Evolutionary conservation across 768 basidiomycete species (phyloP), one percentile per base, ranked within the genome.

Genomic region (Inosperma sp.): DNA sequence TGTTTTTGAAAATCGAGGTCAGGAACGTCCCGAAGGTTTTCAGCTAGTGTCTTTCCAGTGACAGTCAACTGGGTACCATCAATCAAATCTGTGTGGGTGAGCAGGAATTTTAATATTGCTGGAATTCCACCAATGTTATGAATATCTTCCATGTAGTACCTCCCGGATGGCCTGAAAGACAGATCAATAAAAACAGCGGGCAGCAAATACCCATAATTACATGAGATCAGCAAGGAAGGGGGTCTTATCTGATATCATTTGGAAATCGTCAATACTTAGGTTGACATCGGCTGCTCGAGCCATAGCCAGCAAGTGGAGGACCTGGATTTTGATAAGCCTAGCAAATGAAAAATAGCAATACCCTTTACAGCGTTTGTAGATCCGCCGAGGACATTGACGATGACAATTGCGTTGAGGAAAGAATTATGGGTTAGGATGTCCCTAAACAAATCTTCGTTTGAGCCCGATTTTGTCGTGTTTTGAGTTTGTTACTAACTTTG

Each of bases 91-190:
- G 86, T 86, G 62, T 87, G 72, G 57, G 86, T 84, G 41, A 91
- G 70, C 34, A 93, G 76, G 64, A 91, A 92, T 68, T 92, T 93
- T 52, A 93, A 67, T 45, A 93, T 76, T 1, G 87, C 87, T 0
- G 91, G 92, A 47, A 92, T 80, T 51, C 91, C 91, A 23, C 92
- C 91, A 51, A 86, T 81, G 55, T 76, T 81, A 72, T 93, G 91
- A 39, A 93, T 76, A 59, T 94, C 91, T 66, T 92, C 86, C 89
- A 93, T 93, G 61, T 85, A 83, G 66, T 90, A 93, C 69, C 81
- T 81, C 21, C 89, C 91, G 6, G 88, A 89, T 13, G 89, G 88
- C 69, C 84, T 85, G 49, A 9, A 31, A 5, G 16, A 26, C 19
- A n/a, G 13, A 22, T 30, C 4, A 39, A 7, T 41, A 9, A 19